phyloP scores from a whole-genome alignment of 495 filamentous ascomycete genomes.

The Penicillium goetzii region DNA sequence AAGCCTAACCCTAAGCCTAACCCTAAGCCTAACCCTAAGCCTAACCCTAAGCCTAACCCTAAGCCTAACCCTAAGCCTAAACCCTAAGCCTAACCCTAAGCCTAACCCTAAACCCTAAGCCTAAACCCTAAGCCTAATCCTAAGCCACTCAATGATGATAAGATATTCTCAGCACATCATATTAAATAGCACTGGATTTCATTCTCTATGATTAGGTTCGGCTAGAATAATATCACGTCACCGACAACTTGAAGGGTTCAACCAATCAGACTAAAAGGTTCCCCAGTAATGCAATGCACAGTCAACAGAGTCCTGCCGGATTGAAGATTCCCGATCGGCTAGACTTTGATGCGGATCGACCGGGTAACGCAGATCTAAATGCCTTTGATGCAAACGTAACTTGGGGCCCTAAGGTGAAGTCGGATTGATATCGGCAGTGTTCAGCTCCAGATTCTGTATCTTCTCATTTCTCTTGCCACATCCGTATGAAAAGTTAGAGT shows the following conservation, averaged over 20 bases:
- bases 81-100: too few species aligned
- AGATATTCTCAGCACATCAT: too few species aligned
- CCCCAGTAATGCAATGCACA: slow-evolving; percentile 39
- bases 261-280: slow-evolving; percentile 13
- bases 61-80: too few species aligned
- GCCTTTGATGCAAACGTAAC: background rate
- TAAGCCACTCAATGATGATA: too few species aligned
- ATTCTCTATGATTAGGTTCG: background rate
- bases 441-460: background rate
- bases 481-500: background rate
- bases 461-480: background rate
- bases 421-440: background rate
- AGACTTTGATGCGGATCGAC: slow-evolving; percentile 38
- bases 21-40: too few species aligned
- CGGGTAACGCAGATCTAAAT: background rate
- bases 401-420: background rate
- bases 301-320: slow-evolving; percentile 33
- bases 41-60: too few species aligned
- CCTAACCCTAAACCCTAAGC: too few species aligned
- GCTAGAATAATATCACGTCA: background rate
- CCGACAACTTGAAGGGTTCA: background rate
- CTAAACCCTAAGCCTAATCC: too few species aligned
- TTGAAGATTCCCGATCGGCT: slow-evolving; percentile 44
- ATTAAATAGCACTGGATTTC: background rate
- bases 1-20: too few species aligned